Evolutionary conservation across 2,329 filamentous ascomycete species (phyloP), one percentile per base, ranked within the genome.

Genomic region (Rhinocladiella mackenziei): DNA sequence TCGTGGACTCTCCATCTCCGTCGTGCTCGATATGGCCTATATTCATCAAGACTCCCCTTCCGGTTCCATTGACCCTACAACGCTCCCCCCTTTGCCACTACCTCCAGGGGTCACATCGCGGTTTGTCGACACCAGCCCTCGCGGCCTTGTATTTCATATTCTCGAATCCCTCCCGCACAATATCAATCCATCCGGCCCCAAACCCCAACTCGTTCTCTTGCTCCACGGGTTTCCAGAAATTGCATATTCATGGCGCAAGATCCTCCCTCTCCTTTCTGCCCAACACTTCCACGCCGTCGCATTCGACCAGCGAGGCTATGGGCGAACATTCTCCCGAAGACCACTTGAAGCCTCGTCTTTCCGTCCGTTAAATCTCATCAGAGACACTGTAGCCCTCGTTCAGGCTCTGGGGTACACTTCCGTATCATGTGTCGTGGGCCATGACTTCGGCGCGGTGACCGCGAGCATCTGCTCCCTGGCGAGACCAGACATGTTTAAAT

Each of bases 271-370:
- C 0, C 66, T 86, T n/a, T 77, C 81, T 4, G 62, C 65, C 0
- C 68, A 72, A 4, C 81, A 81, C 19, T 85, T 79, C 62, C 74
- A 81, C 57, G 80, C 81, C 40, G 76, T 85, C 2, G 81, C 82
- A 1, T 77, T 78, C 25, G 82, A 86, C 56, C 80, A 83, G 56
- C 73, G 82, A 36, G 82, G 81, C 5, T 85, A 83, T 52, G 82
- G 82, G 8, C 73, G 80, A 18, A 86, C 81, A 0, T 61, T 71
- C 41, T 61, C 75, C 2, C 75, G 75, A 17, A 75, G 82, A 53
- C 53, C 54, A 10, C 45, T 56, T 3, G 38, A 45, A n/a, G 46
- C 46, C 3, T 5, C 28, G 8, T 65, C 65, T 5, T 84, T 81
- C 56, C 71, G 71, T 2, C 65, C 78, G 43, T 77, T 77, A 0